Conservation (phyloP, 2,329 filamentous ascomycete species). For the Teratosphaeria pseudoeucalypti region DNA sequence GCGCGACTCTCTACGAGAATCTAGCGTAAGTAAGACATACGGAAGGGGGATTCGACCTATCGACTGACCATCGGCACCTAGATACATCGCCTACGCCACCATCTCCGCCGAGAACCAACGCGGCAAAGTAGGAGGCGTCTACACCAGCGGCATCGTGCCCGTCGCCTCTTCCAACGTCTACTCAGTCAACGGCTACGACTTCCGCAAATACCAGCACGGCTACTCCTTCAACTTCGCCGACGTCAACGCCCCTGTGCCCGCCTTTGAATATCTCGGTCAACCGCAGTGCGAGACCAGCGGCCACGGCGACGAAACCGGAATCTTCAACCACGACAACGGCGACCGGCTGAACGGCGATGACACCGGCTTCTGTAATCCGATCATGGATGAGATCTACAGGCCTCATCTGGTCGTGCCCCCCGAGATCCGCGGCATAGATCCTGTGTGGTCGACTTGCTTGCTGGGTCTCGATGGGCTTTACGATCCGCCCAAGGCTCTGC, state of each 20-base stretch:
- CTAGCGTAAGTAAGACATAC: neutral
- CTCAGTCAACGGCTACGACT: slow-evolving; percentile 16
- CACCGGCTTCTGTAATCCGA: neutral
- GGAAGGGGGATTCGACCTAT: neutral
- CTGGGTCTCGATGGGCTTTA: slow-evolving; percentile 22
- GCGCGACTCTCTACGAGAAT: slow-evolving; percentile 4
- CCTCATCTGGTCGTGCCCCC: slow-evolving; percentile 18
- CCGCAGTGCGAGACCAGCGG: slow-evolving; percentile 9
- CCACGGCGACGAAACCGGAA: slow-evolving; percentile 8
- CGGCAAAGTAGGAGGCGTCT: slow-evolving; percentile 10
- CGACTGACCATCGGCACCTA: neutral
- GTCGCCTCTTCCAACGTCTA: slow-evolving; percentile 20
- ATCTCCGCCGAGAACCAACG: slow-evolving; percentile 20
- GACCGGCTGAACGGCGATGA: neutral
- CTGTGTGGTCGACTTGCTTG: slow-evolving; percentile 17
- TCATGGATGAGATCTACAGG: neutral
- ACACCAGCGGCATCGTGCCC: slow-evolving; percentile 16
- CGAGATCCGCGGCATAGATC: slow-evolving; percentile 15
- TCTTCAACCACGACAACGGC: slow-evolving; percentile 27
- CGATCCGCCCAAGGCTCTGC: slow-evolving; percentile 9
- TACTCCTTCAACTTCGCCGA: slow-evolving; percentile 22
- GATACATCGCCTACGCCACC: slow-evolving; percentile 19
- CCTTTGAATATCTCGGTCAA: slow-evolving; percentile 20
- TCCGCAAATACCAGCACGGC: slow-evolving; percentile 12
- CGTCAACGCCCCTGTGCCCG: slow-evolving; percentile 20